Conservation (phyloP, 2,329 filamentous ascomycete genomes). For the Pseudogymnoascus sp. region DNA sequence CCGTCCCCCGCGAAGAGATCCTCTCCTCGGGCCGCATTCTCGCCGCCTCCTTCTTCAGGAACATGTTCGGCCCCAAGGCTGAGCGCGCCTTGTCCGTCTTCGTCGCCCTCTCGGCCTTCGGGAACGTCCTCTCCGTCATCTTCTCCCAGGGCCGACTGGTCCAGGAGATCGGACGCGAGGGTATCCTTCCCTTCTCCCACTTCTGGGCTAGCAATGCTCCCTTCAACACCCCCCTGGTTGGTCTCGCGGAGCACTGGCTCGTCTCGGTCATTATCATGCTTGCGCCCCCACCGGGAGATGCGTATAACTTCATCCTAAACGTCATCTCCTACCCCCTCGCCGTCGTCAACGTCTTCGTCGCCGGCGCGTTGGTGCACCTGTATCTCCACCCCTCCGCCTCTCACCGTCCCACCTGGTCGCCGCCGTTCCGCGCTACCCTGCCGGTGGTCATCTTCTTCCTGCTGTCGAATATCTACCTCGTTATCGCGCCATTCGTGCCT, state of each 20-base stretch:
- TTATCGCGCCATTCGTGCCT: conserved; percentile 51
- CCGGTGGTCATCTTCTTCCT: conserved; percentile 53
- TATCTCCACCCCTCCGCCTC: conserved; percentile 41
- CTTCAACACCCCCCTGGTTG: conserved; percentile 54
- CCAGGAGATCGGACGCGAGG: conserved; percentile 59
- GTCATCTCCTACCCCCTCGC: conserved; percentile 59
- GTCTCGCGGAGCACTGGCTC: conserved; percentile 56
- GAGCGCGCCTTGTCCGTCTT: conserved; percentile 57
- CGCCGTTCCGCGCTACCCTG: conserved; percentile 47
- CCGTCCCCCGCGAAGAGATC: conserved; percentile 47
- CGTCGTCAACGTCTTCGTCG: conserved; percentile 49
- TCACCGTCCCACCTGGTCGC: conserved; percentile 44
- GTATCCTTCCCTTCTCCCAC: conserved; percentile 54
- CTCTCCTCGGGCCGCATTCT: conserved; percentile 44
- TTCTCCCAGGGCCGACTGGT: conserved; percentile 61
- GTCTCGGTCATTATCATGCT: conserved; percentile 60
- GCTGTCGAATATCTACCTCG: conserved; percentile 53
- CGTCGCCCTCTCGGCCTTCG: conserved; percentile 60
- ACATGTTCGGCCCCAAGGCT: conserved; percentile 46
- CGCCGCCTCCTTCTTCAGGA: conserved; percentile 48
- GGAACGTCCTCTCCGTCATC: conserved; percentile 60
- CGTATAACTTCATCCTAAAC: conserved; percentile 57
- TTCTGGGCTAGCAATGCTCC: conserved; percentile 59
- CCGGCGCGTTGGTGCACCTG: conserved; percentile 45
- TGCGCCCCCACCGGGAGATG: conserved; percentile 59